These are phyloP conservation scores for Blastocrithidia nonstop DNA, from an alignment of 208 protist species.

Conservation along the genomic window DNA sequence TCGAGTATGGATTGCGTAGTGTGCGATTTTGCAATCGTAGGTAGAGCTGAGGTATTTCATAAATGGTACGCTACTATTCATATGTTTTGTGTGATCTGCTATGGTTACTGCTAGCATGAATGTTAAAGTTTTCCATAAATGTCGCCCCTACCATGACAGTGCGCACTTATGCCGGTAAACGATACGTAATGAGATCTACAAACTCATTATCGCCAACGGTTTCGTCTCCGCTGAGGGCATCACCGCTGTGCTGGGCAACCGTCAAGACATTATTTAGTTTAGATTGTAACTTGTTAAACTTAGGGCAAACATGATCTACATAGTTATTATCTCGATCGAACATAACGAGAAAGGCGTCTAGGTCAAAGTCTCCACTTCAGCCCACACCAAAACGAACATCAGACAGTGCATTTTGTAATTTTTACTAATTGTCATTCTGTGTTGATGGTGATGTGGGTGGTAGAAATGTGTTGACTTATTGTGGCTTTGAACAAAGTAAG, in stretches of 20 bases:
- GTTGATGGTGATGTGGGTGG: no score
- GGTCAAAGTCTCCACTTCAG: slow-evolving; percentile 57
- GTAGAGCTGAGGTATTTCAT: slow-evolving; percentile 55
- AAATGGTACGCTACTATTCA: slow-evolving; percentile 12
- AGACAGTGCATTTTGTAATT: slow-evolving; percentile 18
- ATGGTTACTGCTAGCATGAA: no score
- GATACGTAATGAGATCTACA: slow-evolving; percentile 31
- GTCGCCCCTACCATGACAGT: slow-evolving; percentile 41
- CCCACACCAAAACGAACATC: slow-evolving; percentile 73
- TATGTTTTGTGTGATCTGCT: no score
- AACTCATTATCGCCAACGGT: slow-evolving; percentile 27
- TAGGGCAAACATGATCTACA: slow-evolving; percentile 57
- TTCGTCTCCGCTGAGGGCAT: slow-evolving; percentile 45
- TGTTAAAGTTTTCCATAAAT: slow-evolving; percentile 13
- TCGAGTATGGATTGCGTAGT: slow-evolving; percentile 28
- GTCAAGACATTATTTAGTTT: slow-evolving; percentile 12
- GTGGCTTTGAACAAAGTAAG: no score
- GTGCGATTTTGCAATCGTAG: slow-evolving; percentile 63
- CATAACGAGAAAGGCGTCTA: slow-evolving; percentile 68
- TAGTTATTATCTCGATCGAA: slow-evolving; percentile 54
- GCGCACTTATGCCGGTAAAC: slow-evolving; percentile 25
- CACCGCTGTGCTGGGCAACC: slow-evolving; percentile 51
- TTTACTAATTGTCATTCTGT: slow-evolving; percentile 3
- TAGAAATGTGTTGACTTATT: no score
- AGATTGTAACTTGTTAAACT: slow-evolving; percentile 28